Evolutionary conservation across 768 basidiomycete genomes (phyloP), one percentile per base, ranked within the genome.

Genomic region (Lentinula boryana): DNA sequence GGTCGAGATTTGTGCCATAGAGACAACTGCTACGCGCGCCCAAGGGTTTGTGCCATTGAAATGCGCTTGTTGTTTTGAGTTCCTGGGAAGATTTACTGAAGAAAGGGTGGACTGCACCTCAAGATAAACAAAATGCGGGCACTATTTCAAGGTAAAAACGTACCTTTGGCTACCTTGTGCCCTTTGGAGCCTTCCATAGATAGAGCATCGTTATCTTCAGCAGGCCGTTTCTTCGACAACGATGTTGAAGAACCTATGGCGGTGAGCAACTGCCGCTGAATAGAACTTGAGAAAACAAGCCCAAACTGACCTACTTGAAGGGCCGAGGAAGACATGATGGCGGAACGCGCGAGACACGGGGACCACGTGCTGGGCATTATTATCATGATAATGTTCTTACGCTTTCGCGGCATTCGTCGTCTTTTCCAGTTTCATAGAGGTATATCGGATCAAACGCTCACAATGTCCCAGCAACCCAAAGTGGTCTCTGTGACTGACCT

Each of bases 401-500:
- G 36, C 54, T 43, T 56, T 41, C 54, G 54, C 15, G 12, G 18
- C 38, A 16, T 56, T 41, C 54, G 54, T 23, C 1, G 33, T 18
- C 32, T 35, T 18, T 21, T 21, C 7, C 36, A 38, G 8, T 35
- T 56, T 21, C 32, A 27, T 9, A 56, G 40, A 21, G 40, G 40
- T 38, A 35, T 27, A 15, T 56, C 21, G 2, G 18, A 8, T 0
- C 13, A 40, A 16, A 40, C 35, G 12, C 2, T 41, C 53, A 69
- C 33, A 66, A 72, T 53, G 60, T 44, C 60, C 16, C 43, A 54
- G 2, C 27, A 48, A 6, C 82, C 89, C 0, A 80, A 77, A 66
- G 76, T 91, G 31, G 66, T 87, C 46, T 81, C 82, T 1, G 74
- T 71, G 1, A 73, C 78, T 13, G 82, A 84, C 33, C 73, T 89